Percentiles rank a stretch among this genome's conserved stretches.
Evolutionary conservation across 2,329 filamentous ascomycete species (phyloP).

Genomic region (Fusarium mexicanum): DNA sequence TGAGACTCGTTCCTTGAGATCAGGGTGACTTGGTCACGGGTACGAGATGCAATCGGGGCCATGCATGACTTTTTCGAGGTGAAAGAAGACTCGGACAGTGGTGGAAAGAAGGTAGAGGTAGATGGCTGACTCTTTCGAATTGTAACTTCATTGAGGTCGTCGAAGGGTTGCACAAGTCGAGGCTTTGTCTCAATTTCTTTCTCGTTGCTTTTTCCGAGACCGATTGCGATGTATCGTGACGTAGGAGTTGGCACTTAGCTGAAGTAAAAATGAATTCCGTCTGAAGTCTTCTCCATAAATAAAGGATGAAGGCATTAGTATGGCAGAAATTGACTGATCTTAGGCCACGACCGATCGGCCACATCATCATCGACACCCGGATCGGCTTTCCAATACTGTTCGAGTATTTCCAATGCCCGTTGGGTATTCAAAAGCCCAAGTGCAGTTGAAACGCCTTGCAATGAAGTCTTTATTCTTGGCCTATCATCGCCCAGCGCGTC

Average conservation of each 20-base stretch:
- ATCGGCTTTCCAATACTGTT: slow-evolving; percentile 20
- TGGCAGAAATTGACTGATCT: slow-evolving; percentile 21
- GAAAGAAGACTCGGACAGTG: not conserved
- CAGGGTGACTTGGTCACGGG: not conserved
- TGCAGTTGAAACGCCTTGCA: slow-evolving; percentile 22
- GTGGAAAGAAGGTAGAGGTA: not conserved
- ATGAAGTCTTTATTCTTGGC: slow-evolving; percentile 12
- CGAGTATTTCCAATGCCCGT: slow-evolving; percentile 24
- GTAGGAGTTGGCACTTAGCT: no score
- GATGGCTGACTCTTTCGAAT: not conserved
- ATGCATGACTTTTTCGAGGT: not conserved
- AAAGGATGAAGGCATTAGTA: not conserved
- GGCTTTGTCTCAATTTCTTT: no score
- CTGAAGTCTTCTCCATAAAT: no score
- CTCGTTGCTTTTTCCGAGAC: no score
- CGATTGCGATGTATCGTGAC: no score
- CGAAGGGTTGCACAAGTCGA: no score
- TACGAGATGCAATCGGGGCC: not conserved
- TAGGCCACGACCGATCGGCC: slow-evolving; percentile 19
- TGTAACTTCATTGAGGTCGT: no score
- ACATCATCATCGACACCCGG: slow-evolving; percentile 17
- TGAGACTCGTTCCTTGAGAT: not conserved
- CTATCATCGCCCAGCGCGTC: slow-evolving; percentile 24
- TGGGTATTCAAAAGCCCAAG: slow-evolving; percentile 25
- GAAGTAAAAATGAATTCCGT: no score